Base-by-base conservation (phyloP, 345 rosid species). In the Eucalyptus regnans region DNA sequence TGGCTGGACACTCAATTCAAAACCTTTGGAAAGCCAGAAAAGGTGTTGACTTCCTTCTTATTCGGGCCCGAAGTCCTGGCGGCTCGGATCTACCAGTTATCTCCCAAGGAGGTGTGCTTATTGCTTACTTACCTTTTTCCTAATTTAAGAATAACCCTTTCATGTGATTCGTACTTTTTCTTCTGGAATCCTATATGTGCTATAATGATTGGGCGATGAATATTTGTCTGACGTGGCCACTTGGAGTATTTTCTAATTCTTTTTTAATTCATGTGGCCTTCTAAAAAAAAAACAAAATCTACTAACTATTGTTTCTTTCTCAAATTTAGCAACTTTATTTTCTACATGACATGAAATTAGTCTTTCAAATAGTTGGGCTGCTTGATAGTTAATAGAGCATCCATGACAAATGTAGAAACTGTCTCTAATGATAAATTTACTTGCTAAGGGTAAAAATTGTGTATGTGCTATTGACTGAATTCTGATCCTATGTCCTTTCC, bases 61-160 rank as follows among this genome's bases (percentile, higher is more conserved):
- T 89, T 92, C 3, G 93, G 96, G 4, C 94, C 90, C 27, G 84
- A 87, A n/a, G 91, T 92, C 87, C 29, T 93, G 50, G 16, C 90
- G 3, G 60, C 52, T 60, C 91, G 16, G 81, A 64, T 94, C 68
- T 93, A 91, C 88, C 93, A 89, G 11, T 81, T 90, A 10, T 89
- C 91, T 52, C 86, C 93, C 6, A 18, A 23, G 33, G 90, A 93
- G 92, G 94, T 91, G 64, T 5, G 50, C 51, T 7, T 25, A 56
- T 13, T 23, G 62, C 62, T 62, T 62, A 16, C 9, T 18, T 3
- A 16, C 15, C 51, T 29, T 29, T 52, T 25, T n/a, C n/a, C 43
- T 23, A 50, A 52, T 27, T 14, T 86, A 15, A 49, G 0, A 16
- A 15, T 50, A 52, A 51, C 52, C 14, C 33, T n/a, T 64, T 64